Percentiles rank a stretch among this genome's conserved stretches.
Evolutionary conservation across 345 rosid genomes (phyloP).

Genomic region (Eutrema japonicum): DNA sequence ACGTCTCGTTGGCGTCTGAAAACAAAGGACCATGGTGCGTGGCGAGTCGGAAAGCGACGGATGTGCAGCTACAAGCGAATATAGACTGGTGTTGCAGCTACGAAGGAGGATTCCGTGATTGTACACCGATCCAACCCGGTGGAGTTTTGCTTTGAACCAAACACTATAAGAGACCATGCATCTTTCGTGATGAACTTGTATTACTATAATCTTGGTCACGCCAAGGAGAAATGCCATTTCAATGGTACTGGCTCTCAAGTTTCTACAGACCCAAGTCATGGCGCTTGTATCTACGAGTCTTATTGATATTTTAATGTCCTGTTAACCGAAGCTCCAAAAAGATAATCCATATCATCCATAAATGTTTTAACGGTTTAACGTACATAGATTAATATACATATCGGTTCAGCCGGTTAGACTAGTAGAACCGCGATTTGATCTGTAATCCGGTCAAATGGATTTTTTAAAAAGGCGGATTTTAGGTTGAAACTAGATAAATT

Average conservation of each 20-base stretch:
- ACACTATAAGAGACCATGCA: conserved; percentile 22
- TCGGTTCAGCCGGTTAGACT: no score
- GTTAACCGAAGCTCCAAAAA: background rate
- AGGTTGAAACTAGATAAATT: no score
- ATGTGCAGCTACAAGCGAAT: conserved; percentile 22
- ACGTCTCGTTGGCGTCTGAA: background rate
- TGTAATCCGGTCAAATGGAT: no score
- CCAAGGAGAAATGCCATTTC: conserved; percentile 4
- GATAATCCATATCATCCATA: no score
- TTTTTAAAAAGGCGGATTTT: no score
- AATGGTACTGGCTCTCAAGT: conserved; percentile 5
- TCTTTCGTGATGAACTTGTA: conserved; percentile 35
- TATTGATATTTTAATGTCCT: background rate
- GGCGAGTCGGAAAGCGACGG: conserved; percentile 2
- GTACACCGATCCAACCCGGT: conserved; percentile 27
- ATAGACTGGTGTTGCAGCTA: conserved; percentile 33
- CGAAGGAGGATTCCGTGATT: conserved; percentile 23
- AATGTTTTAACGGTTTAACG: no score
- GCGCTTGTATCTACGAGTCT: background rate
- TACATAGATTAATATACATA: no score
- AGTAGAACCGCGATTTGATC: no score
- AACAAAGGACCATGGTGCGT: conserved; percentile 19
- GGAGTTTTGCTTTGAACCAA: conserved; percentile 31
- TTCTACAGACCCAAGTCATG: conserved; percentile 13
- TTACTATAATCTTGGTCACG: conserved; percentile 1